A percentile compares a stretch with the other conserved stretches of the same genome.
Conservation (phyloP, 2,329 filamentous ascomycete species). For the Dothiorella sarmentorum region DNA sequence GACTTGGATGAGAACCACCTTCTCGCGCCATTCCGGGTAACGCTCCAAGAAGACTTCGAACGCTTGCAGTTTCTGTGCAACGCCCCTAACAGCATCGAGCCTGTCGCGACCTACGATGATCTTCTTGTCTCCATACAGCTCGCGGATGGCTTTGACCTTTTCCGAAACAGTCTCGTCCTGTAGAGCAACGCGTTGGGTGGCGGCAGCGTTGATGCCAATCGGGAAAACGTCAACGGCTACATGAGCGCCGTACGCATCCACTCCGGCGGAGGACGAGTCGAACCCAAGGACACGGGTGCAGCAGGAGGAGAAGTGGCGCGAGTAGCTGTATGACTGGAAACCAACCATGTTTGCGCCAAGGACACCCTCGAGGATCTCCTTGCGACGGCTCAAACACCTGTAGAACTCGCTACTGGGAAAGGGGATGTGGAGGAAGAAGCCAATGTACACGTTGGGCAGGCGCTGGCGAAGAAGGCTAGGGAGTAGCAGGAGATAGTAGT, state of each 20-base stretch:
- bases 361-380: slow-evolving; percentile 85
- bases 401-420: slow-evolving; percentile 97
- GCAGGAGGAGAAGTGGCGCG: slow-evolving; percentile 89
- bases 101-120: slow-evolving; percentile 93
- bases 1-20: slow-evolving; percentile 91
- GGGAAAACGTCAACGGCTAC: slow-evolving; percentile 92
- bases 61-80: slow-evolving; percentile 92
- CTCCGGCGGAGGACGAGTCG: slow-evolving; percentile 76
- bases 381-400: slow-evolving; percentile 79
- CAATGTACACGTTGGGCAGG: slow-evolving; percentile 84
- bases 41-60: slow-evolving; percentile 89
- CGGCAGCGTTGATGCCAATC: slow-evolving; percentile 86
- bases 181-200: slow-evolving; percentile 73
- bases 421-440: slow-evolving; percentile 89
- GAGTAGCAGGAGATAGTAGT: slow-evolving; percentile 88
- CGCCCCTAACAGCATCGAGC: slow-evolving; percentile 87
- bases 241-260: slow-evolving; percentile 83
- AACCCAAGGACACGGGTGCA: slow-evolving; percentile 90
- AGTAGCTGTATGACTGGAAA: slow-evolving; percentile 94
- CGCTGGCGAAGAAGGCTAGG: slow-evolving; percentile 85
- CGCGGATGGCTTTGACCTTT: slow-evolving; percentile 67
- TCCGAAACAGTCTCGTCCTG: slow-evolving; percentile 66
- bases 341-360: slow-evolving; percentile 89
- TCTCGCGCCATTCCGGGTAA: slow-evolving; percentile 87
- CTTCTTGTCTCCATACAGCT: slow-evolving; percentile 83